Evolutionary conservation across 805 yeast genomes (phyloP).

Genomic region (Candida ponderosae): DNA sequence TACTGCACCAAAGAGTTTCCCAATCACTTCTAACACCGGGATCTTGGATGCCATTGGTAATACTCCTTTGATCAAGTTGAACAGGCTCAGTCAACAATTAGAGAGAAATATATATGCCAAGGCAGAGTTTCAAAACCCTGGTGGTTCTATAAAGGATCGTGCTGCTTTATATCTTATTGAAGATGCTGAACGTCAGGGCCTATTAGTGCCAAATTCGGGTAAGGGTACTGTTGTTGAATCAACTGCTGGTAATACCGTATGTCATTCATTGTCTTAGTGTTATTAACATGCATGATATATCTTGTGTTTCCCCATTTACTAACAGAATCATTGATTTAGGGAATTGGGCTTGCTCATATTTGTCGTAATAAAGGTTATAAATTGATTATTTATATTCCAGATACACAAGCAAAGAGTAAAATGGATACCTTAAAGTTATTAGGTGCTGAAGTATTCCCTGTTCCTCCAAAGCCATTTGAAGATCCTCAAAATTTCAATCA

Average conservation of each 20-base stretch:
- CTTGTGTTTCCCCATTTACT: too few relatives aligned
- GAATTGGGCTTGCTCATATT: constrained; percentile 79
- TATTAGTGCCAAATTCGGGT: constrained; percentile 47
- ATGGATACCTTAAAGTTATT: constrained; percentile 64
- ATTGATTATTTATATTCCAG: constrained; percentile 85
- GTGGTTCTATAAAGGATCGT: constrained; percentile 87
- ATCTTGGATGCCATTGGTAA: constrained; percentile 86
- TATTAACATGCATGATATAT: too few relatives aligned
- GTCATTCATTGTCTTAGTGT: too few relatives aligned
- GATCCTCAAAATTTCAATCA: constrained; percentile 85
- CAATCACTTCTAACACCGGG: constrained; percentile 60
- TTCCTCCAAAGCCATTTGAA: constrained; percentile 77
- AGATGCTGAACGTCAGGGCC: constrained; percentile 68
- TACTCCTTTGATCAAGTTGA: constrained; percentile 71
- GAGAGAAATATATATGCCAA: constrained; percentile 80
- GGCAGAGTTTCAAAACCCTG: constrained; percentile 91
- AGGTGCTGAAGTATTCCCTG: constrained; percentile 86
- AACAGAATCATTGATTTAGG: too few relatives aligned
- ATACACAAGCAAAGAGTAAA: constrained; percentile 77
- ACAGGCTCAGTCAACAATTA: constrained; percentile 44
- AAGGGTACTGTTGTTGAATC: constrained; percentile 83
- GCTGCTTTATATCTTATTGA: constrained; percentile 74
- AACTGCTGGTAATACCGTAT: constrained; percentile 94
- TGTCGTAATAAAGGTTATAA: constrained; percentile 80
- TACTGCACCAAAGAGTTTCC: constrained; percentile 18